Percentiles rank a stretch among this genome's conserved stretches.
Evolutionary conservation across 805 yeast species (phyloP).

Genomic region (Martiniozyma abietophila): DNA sequence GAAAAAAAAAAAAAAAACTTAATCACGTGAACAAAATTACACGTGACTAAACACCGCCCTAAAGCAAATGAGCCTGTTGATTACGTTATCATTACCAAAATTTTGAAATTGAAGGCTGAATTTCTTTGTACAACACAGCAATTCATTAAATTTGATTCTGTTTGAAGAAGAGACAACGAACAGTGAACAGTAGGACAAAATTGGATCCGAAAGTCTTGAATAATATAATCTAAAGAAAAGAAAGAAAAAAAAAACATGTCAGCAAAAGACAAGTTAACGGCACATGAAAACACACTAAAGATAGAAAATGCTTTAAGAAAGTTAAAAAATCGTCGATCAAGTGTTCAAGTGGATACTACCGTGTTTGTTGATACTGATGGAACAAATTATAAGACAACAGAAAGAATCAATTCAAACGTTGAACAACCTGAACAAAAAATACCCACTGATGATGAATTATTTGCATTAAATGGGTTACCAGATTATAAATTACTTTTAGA

Average conservation of each 20-base stretch:
- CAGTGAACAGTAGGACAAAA: too few species aligned
- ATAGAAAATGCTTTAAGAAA: slow-evolving; percentile 33
- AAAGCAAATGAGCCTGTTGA: too few species aligned
- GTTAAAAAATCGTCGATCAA: slow-evolving; percentile 15
- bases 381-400: slow-evolving; percentile 41
- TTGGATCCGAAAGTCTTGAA: too few species aligned
- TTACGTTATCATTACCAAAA: too few species aligned
- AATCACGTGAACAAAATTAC: too few species aligned
- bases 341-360: slow-evolving; percentile 27
- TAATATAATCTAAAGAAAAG: too few species aligned
- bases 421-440: slow-evolving; percentile 54
- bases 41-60: too few species aligned
- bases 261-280: slow-evolving; percentile 15
- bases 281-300: slow-evolving; percentile 40
- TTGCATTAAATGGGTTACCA: slow-evolving; percentile 48
- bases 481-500: slow-evolving; percentile 59
- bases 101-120: too few species aligned
- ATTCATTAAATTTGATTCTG: too few species aligned
- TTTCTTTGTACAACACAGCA: too few species aligned
- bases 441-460: slow-evolving; percentile 66
- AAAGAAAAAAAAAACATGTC: slow-evolving; percentile 5
- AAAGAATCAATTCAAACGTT: slow-evolving; percentile 48
- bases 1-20: background rate
- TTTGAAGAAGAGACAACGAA: too few species aligned
- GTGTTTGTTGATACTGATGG: slow-evolving; percentile 51